Conservation (phyloP, 148 eudicot species). For the Cornus suecica region DNA sequence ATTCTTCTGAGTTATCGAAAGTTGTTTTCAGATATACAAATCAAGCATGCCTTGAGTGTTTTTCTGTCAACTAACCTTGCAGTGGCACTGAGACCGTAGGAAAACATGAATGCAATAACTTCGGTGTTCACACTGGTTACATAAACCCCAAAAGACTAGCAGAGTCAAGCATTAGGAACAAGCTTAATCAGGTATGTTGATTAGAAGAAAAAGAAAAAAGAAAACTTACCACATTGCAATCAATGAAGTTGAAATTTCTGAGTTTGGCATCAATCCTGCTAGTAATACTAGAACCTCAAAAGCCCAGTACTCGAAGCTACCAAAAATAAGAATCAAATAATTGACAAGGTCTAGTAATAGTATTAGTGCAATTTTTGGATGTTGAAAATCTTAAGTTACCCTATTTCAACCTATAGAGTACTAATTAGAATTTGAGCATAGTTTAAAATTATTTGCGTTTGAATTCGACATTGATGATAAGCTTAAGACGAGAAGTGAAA, state of each 20-base stretch:
- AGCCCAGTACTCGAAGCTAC: conserved; percentile 88
- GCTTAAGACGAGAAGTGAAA: background rate
- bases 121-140: conserved; percentile 70
- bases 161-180: background rate
- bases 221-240: conserved; percentile 76
- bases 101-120: conserved; percentile 62
- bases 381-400: no score
- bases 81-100: conserved; percentile 76
- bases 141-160: background rate
- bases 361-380: no score
- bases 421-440: no score
- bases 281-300: conserved; percentile 77
- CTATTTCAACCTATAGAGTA: no score
- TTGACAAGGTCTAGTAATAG: no score
- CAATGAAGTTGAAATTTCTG: conserved; percentile 67
- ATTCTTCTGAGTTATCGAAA: no score
- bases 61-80: conserved; percentile 58
- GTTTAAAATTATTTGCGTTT: no score
- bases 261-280: conserved; percentile 80
- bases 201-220: background rate
- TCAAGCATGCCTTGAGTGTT: no score
- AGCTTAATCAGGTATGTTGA: background rate
- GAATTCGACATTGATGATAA: no score
- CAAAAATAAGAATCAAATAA: background rate
- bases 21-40: no score